Evolutionary conservation across 306 rosid genomes (phyloP).

Genomic region (Fragaria nilgerrensis): DNA sequence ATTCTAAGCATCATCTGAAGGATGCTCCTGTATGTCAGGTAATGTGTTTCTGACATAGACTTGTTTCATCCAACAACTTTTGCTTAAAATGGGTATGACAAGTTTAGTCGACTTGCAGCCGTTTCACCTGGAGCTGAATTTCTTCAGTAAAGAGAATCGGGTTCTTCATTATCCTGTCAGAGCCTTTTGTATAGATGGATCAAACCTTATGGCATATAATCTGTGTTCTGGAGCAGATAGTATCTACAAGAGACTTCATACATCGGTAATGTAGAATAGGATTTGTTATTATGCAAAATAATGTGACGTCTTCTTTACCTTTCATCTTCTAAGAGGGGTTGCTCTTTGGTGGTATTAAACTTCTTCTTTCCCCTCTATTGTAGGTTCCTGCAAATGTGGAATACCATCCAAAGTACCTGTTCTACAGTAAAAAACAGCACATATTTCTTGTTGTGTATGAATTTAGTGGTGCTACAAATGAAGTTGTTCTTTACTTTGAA

Average conservation of each 20-base stretch:
- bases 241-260: conserved; percentile 83
- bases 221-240: conserved; percentile 69
- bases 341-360: conserved; percentile 16
- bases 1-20: conserved; percentile 81
- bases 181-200: conserved; percentile 83
- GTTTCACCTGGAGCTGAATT: conserved; percentile 90
- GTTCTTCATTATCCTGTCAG: conserved; percentile 97
- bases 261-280: conserved; percentile 59
- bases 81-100: conserved; percentile 29
- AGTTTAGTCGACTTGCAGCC: conserved; percentile 60
- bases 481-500: conserved; percentile 82
- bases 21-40: conserved; percentile 84
- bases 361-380: conserved; percentile 27
- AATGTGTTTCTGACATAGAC: conserved; percentile 25
- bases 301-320: conserved; percentile 8
- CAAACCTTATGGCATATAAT: conserved; percentile 77
- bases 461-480: conserved; percentile 72
- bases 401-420: conserved; percentile 65
- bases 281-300: conserved; percentile 18
- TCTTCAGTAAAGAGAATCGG: conserved; percentile 89
- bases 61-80: conserved; percentile 29
- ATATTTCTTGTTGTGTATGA: conserved; percentile 84
- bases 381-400: conserved; percentile 90
- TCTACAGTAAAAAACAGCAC: conserved; percentile 75
- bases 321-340: neutral